Percentiles rank a stretch among this genome's conserved stretches.
Evolutionary conservation across 2,329 filamentous ascomycete genomes (phyloP).

Genomic region (Iodosphaeria phyllophila): DNA sequence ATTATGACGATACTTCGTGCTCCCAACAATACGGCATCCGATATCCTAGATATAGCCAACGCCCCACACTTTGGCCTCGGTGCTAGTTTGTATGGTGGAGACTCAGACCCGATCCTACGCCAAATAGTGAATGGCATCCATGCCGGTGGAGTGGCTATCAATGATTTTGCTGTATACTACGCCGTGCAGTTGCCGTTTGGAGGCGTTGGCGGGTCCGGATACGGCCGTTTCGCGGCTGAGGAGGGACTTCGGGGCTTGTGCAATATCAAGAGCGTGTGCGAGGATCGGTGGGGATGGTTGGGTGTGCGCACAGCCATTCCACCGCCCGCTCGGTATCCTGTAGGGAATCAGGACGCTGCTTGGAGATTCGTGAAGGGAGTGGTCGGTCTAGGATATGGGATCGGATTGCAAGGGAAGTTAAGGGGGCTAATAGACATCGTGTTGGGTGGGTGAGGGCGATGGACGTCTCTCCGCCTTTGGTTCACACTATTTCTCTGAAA

Average conservation of each 20-base stretch:
- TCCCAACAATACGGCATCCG: constrained; percentile 31
- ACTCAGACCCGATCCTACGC: constrained; percentile 37
- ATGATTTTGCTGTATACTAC: constrained; percentile 90
- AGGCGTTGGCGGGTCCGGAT: constrained; percentile 73
- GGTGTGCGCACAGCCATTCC: constrained; percentile 64
- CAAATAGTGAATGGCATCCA: constrained; percentile 49
- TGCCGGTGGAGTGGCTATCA: constrained; percentile 82
- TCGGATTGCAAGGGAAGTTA: constrained; percentile 18
- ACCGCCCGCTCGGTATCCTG: constrained; percentile 61
- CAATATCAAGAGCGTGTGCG: constrained; percentile 74
- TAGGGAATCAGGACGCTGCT: constrained; percentile 42
- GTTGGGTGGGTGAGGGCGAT: constrained; percentile 18
- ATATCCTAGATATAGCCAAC: constrained; percentile 67
- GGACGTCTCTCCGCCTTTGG: no score
- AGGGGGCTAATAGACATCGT: constrained; percentile 21
- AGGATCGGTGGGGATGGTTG: constrained; percentile 46
- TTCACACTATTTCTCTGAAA: no score
- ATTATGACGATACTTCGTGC: constrained; percentile 75
- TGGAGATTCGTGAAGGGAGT: constrained; percentile 46
- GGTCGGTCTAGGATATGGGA: constrained; percentile 40
- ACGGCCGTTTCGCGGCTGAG: constrained; percentile 80
- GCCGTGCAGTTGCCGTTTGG: constrained; percentile 91
- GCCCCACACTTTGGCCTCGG: constrained; percentile 72
- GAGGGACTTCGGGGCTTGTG: constrained; percentile 74
- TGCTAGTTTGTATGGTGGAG: constrained; percentile 67